Evolutionary conservation across 805 yeast genomes (phyloP), one percentile per base, ranked within the genome.

Genomic region (Myxozyma sirexii): DNA sequence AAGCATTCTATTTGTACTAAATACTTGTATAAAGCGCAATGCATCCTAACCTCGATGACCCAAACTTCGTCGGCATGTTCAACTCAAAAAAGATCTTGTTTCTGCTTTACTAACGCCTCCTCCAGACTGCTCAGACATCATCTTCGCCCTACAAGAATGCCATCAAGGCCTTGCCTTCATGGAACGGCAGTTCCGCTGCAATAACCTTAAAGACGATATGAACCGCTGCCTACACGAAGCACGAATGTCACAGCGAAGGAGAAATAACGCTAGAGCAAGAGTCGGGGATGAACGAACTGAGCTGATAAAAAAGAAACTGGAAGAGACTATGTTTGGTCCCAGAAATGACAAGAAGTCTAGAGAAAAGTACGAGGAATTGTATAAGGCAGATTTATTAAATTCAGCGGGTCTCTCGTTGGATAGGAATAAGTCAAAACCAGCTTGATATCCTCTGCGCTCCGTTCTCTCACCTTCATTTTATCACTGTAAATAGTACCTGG

Each of bases 111-210:
- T 43, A 21, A 23, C 49, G 43, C 33, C 29, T 17, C 6, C 26
- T 19, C 0, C 38, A 81, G 87, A 87, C 19, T 93, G 99, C 73
- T 84, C 82, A 54, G 88, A 86, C 62, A 80, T 90, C 42, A 90
- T 94, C 72, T 85, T 86, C 62, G 97, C 96, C 0, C 80, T 93
- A 4, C 96, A 93, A 68, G 86, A 89, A 71, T 93, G 99, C 72
- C 97, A 92, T 69, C 80, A 83, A 59, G 80, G 80, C 56, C 87
- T 85, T 56, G 87, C 85, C 66, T 67, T 87, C 60, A 80, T 82
- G 65, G 83, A 88, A 71, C 85, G 88, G 6, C 77, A 90, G 66
- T 98, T 98, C 27, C 78, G 82, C 60, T 93, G 99, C 75, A 90
- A 90, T 74, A 84, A 85, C 54, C 86, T 87, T 68, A 91, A 91